Evolutionary conservation across 371 early-diverging fungal species (phyloP).

Genomic region (Mortierella sp.): DNA sequence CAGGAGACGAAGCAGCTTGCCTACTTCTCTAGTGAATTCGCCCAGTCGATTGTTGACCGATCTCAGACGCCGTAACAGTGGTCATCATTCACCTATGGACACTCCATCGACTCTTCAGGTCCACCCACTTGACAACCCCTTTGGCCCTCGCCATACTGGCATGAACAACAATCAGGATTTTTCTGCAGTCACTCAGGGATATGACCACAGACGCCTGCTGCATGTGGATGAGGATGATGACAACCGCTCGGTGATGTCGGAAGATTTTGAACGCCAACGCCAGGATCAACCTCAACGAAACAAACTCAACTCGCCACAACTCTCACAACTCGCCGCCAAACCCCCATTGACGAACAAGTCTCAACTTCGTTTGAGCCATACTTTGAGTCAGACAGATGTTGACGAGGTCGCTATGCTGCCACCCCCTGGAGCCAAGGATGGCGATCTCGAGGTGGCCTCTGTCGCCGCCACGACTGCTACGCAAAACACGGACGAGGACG

Average conservation of each 20-base stretch:
- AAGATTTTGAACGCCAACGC: slow-evolving; percentile 10
- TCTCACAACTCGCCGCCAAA: slow-evolving; percentile 12
- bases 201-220: background rate
- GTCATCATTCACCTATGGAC: slow-evolving; percentile 26
- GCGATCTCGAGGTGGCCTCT: slow-evolving; percentile 5
- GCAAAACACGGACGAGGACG: slow-evolving; percentile 16
- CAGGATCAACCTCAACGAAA: slow-evolving; percentile 29
- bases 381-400: slow-evolving; percentile 25
- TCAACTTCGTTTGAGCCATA: slow-evolving; percentile 27
- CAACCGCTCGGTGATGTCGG: background rate
- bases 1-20: slow-evolving; percentile 46
- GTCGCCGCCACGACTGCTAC: background rate
- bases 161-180: background rate
- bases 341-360: slow-evolving; percentile 25
- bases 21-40: slow-evolving; percentile 28
- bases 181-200: background rate
- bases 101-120: background rate
- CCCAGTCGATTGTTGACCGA: slow-evolving; percentile 16
- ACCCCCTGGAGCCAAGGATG: background rate
- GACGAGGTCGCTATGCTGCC: slow-evolving; percentile 15
- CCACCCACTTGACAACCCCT: background rate
- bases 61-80: slow-evolving; percentile 34
- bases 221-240: slow-evolving; percentile 31
- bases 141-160: background rate
- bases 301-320: slow-evolving; percentile 22